Conservation (phyloP, 2,329 filamentous ascomycete species). For the Lecanoromycetidae sp. region DNA sequence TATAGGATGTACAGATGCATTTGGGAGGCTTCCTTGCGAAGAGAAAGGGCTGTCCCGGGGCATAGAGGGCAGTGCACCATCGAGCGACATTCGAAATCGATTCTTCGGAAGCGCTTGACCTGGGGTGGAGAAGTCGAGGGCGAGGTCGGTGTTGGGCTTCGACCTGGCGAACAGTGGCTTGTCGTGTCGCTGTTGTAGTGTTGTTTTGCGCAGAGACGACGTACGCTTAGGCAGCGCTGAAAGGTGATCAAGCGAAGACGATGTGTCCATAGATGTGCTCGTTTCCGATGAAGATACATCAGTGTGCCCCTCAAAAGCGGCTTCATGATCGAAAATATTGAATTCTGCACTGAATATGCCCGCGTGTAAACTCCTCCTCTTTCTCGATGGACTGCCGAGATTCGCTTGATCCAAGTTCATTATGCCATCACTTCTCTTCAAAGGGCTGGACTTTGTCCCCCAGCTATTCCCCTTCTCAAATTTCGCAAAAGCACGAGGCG, state of each 20-base stretch:
- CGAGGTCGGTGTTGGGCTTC: slow-evolving; percentile 24
- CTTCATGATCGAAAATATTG: slow-evolving; percentile 60
- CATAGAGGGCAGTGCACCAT: slow-evolving; percentile 59
- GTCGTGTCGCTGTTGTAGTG: slow-evolving; percentile 70
- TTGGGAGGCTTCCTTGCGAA: slow-evolving; percentile 39
- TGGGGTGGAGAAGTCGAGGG: slow-evolving; percentile 44
- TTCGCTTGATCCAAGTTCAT: slow-evolving; percentile 75
- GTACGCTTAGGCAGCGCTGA: slow-evolving; percentile 54
- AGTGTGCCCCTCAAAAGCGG: slow-evolving; percentile 15
- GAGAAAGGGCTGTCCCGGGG: slow-evolving; percentile 55
- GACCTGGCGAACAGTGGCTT: slow-evolving; percentile 43
- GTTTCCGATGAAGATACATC: slow-evolving; percentile 20
- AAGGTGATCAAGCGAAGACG: slow-evolving; percentile 28
- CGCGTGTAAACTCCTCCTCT: slow-evolving; percentile 77
- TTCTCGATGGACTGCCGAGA: slow-evolving; percentile 75
- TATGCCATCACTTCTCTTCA: slow-evolving; percentile 82
- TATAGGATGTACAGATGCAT: slow-evolving; percentile 42
- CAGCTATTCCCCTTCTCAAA: slow-evolving; percentile 40
- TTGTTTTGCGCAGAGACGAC: slow-evolving; percentile 72
- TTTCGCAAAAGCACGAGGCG: slow-evolving; percentile 31
- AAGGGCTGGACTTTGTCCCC: slow-evolving; percentile 59
- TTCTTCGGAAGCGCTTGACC: slow-evolving; percentile 42
- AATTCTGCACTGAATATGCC: slow-evolving; percentile 52
- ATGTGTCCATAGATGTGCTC: slow-evolving; percentile 34
- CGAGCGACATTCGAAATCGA: slow-evolving; percentile 63